phyloP scores from a whole-genome alignment of 2,329 filamentous ascomycete species.

The Ophiocordyceps robertsii region DNA sequence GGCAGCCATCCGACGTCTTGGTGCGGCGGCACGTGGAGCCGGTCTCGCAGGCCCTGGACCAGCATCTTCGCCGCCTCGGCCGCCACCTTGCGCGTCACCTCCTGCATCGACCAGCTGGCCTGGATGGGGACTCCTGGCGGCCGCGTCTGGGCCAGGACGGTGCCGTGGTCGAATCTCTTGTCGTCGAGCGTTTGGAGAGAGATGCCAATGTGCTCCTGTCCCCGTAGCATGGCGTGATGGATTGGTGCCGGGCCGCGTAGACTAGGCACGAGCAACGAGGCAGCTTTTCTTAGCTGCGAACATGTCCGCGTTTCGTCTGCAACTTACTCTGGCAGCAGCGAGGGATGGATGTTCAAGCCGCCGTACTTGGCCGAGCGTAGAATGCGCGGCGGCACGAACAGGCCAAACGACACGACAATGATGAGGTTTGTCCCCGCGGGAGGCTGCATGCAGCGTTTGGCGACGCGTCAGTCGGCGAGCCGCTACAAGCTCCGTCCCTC shows the following conservation, averaged over 20 bases:
- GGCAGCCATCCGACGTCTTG: conserved; percentile 13
- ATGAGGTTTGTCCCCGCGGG: conserved; percentile 59
- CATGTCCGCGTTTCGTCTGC: background rate
- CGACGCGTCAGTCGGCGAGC: background rate
- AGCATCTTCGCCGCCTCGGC: conserved; percentile 59
- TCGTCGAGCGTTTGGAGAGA: conserved; percentile 79
- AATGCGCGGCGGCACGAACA: conserved; percentile 71
- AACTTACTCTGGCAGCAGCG: conserved; percentile 66
- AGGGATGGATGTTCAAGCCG: conserved; percentile 88
- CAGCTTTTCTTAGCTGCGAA: background rate
- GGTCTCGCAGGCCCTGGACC: conserved; percentile 45
- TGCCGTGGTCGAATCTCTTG: conserved; percentile 63
- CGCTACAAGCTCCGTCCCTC: no score
- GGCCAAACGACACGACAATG: conserved; percentile 85
- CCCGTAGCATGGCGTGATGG: conserved; percentile 64
- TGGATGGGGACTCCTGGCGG: conserved; percentile 40
- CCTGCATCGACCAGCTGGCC: conserved; percentile 26
- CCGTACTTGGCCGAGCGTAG: conserved; percentile 61
- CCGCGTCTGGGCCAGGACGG: conserved; percentile 57
- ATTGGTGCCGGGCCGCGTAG: conserved; percentile 78
- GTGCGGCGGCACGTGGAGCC: conserved; percentile 53
- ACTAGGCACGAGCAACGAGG: conserved; percentile 24
- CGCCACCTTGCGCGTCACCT: conserved; percentile 36
- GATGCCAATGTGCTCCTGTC: conserved; percentile 52
- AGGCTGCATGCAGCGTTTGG: conserved; percentile 26